Conservation (phyloP, 2,329 filamentous ascomycete genomes). For the Pleurostoma richardsiae region DNA sequence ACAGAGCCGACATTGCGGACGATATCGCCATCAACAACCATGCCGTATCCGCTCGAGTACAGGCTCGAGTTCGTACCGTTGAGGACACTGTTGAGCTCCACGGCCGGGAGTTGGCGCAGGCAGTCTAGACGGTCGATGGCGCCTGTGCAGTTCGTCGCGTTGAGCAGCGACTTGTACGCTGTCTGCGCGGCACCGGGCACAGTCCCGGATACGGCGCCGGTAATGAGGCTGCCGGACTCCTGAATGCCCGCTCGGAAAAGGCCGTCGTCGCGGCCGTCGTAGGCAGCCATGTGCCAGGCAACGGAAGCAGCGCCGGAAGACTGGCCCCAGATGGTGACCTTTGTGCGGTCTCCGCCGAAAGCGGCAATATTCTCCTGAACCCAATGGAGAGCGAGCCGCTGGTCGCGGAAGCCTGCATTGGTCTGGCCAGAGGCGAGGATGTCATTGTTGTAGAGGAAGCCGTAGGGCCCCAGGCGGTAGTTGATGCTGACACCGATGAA, state of each 20-base stretch:
- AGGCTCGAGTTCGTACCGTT: conserved; percentile 2
- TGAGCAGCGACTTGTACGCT: conserved; percentile 12
- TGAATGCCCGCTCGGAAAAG: conserved; percentile 5
- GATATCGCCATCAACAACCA: conserved; percentile 29
- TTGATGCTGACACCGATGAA: conserved; percentile 43
- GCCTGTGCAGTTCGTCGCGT: conserved; percentile 18
- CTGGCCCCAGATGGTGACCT: conserved; percentile 45
- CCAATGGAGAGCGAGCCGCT: conserved; percentile 38
- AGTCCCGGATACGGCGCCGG: neutral
- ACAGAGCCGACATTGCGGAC: conserved; percentile 21
- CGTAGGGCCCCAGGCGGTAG: conserved; percentile 40
- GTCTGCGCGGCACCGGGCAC: neutral
- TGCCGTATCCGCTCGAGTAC: conserved; percentile 3
- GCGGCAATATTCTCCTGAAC: conserved; percentile 37
- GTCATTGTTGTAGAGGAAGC: conserved; percentile 37
- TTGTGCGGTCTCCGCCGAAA: conserved; percentile 36
- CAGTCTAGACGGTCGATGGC: conserved; percentile 17
- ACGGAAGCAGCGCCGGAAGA: conserved; percentile 42
- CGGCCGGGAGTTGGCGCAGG: conserved; percentile 18
- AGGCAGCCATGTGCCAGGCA: conserved; percentile 38
- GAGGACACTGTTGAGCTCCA: conserved; percentile 17
- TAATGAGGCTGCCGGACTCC: neutral
- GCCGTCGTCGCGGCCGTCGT: conserved; percentile 27
- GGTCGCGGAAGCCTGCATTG: conserved; percentile 43
- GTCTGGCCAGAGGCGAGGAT: conserved; percentile 32